phyloP scores from a whole-genome alignment of 1,284 basidiomycete genomes.

The Ustilago loliicola region DNA sequence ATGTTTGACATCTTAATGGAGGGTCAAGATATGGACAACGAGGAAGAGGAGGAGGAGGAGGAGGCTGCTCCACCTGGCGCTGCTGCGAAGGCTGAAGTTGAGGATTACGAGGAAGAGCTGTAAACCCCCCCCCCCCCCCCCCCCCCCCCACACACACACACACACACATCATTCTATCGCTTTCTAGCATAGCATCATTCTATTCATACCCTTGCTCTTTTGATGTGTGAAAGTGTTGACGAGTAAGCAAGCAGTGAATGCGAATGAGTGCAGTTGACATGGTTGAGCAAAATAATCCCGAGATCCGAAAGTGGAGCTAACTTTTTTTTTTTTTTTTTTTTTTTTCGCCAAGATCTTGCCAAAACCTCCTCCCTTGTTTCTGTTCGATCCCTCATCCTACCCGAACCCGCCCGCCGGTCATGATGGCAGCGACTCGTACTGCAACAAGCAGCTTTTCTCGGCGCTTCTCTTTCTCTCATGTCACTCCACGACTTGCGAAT shows the following conservation, averaged over 20 bases:
- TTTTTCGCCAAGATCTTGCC: not conserved
- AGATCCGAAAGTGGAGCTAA: constrained; percentile 22
- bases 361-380: not conserved
- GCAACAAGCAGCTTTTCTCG: not conserved
- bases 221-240: not conserved
- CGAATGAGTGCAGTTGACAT: no score
- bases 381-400: not conserved
- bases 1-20: constrained; percentile 48
- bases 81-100: not conserved
- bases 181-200: not conserved
- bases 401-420: not conserved
- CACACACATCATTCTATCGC: no score
- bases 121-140: no score
- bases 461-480: not conserved
- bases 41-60: constrained; percentile 14
- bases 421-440: not conserved
- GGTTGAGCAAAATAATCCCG: no score
- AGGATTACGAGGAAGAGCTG: constrained; percentile 40
- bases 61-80: not conserved
- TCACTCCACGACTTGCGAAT: no score
- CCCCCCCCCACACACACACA: no score
- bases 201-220: not conserved
- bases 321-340: constrained; percentile 10
- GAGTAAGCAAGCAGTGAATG: not conserved
- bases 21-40: constrained; percentile 23